phyloP scores from a whole-genome alignment of 2,329 filamentous ascomycete species.

The Ascochyta viciae-villosae region DNA sequence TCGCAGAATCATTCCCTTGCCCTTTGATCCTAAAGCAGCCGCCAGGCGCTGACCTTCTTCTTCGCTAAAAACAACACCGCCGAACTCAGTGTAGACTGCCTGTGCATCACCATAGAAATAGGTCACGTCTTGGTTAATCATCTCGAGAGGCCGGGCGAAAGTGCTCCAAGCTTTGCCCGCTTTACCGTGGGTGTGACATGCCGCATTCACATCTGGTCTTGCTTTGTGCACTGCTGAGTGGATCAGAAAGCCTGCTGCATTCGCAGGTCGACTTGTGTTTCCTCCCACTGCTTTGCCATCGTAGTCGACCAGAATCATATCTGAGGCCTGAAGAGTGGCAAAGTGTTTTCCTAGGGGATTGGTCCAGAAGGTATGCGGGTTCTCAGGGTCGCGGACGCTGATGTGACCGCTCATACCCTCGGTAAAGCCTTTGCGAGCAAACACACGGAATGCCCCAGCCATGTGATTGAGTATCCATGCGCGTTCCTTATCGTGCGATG shows the following conservation, averaged over 20 bases:
- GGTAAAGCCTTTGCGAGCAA: constrained; percentile 69
- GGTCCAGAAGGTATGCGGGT: constrained; percentile 70
- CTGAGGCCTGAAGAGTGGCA: constrained; percentile 67
- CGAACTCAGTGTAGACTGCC: constrained; percentile 69
- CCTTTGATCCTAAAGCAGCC: constrained; percentile 66
- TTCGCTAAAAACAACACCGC: constrained; percentile 67
- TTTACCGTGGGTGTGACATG: constrained; percentile 73
- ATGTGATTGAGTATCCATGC: constrained; percentile 71
- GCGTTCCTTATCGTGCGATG: constrained; percentile 63
- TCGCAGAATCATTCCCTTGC: constrained; percentile 68
- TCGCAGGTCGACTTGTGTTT: constrained; percentile 65
- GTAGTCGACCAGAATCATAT: constrained; percentile 72
- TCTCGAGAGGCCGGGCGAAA: constrained; percentile 70
- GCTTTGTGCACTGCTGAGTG: constrained; percentile 73
- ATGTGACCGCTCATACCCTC: constrained; percentile 76
- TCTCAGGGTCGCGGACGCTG: constrained; percentile 70
- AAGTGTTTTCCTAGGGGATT: constrained; percentile 72
- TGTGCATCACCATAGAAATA: constrained; percentile 69
- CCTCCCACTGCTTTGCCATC: constrained; percentile 70
- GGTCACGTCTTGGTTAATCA: constrained; percentile 73
- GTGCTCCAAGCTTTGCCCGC: constrained; percentile 72
- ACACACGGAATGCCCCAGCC: constrained; percentile 71
- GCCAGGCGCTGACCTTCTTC: constrained; percentile 72
- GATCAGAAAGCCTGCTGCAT: constrained; percentile 74
- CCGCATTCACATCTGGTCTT: constrained; percentile 68